Base-by-base conservation (phyloP, 2,329 filamentous ascomycete species). In the Phyllosticta ampelicida region DNA sequence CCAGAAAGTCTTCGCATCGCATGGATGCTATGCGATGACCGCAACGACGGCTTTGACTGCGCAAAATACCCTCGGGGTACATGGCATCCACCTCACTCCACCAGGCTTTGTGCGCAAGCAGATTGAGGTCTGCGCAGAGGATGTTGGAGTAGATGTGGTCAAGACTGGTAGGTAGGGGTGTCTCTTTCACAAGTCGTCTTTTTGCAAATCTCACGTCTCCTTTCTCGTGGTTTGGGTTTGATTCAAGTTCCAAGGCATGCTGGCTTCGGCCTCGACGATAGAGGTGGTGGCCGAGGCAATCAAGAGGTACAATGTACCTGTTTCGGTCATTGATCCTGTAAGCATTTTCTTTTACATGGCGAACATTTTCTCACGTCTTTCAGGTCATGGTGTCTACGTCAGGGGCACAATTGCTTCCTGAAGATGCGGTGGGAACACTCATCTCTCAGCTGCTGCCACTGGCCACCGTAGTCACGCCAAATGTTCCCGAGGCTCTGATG, bases 11-110 rank as follows among this genome's bases (percentile, higher is more conserved):
- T 86, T 96, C 61, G 87, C 90, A 51, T 89, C 89, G 18, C 90
- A 97, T 80, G 86, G 87, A 60, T 94, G 89, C 75, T 97, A 97
- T 78, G 90, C 90, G 60, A 95, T 96, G 85, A 96, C 92, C 54
- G 90, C 91, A 20, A 96, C 92, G 9, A 95, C 92, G 13, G 92
- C 92, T 19, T 77, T 99, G 68, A 99, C 94, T n/a, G 91, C 90
- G 16, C 94, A 97, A 69, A 96, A 97, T 73, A 99, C 94, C 0
- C 79, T 82, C 56, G 90, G 90, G 4, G 90, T 97, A 13, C 78
- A 84, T 61, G 89, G 81, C 63, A 89, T 97, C 55, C 89, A 96
- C 67, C 76, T 86, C 58, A 82, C 88, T 8, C 92, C 92, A 0
- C 77, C 88, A 0, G 78, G 79, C 4, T 96, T 97, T 71, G 83